These are phyloP conservation scores for Papiliotrema nemorosa DNA, from an alignment of 1,284 basidiomycete species.

Conservation along the genomic window DNA sequence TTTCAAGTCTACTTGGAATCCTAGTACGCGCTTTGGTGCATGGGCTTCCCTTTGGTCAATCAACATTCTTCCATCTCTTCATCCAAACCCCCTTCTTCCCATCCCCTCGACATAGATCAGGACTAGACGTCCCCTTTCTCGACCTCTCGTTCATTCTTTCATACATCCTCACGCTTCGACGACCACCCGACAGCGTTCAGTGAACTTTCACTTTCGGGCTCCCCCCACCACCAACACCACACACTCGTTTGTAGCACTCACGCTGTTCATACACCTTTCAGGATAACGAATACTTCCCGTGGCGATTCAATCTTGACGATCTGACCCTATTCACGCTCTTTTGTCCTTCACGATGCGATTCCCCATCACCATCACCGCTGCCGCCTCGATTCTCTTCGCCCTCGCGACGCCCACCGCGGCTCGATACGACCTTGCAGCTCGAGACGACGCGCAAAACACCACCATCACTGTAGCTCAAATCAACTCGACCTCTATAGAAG, in stretches of 20 bases:
- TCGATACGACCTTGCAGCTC: background rate
- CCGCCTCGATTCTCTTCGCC: background rate
- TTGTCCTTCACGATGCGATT: constrained; percentile 6
- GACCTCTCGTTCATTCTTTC: background rate
- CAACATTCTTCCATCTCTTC: background rate
- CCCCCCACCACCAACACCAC: too few relatives aligned
- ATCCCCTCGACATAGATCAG: background rate
- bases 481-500: background rate
- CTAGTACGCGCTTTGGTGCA: background rate
- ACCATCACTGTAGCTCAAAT: background rate
- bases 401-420: background rate
- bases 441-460: too few relatives aligned
- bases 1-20: background rate
- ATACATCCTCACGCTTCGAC: background rate
- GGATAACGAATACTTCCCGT: too few relatives aligned
- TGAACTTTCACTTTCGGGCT: too few relatives aligned
- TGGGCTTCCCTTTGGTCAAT: background rate
- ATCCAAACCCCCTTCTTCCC: background rate
- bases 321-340: too few relatives aligned
- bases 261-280: too few relatives aligned
- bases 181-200: background rate
- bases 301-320: too few relatives aligned
- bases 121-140: background rate
- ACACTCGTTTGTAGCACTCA: too few relatives aligned
- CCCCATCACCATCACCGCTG: constrained; percentile 1